Evolutionary conservation across 1,139 yeast genomes (phyloP), one percentile per base, ranked within the genome.

Genomic region (Magnusiomyces paraingens): DNA sequence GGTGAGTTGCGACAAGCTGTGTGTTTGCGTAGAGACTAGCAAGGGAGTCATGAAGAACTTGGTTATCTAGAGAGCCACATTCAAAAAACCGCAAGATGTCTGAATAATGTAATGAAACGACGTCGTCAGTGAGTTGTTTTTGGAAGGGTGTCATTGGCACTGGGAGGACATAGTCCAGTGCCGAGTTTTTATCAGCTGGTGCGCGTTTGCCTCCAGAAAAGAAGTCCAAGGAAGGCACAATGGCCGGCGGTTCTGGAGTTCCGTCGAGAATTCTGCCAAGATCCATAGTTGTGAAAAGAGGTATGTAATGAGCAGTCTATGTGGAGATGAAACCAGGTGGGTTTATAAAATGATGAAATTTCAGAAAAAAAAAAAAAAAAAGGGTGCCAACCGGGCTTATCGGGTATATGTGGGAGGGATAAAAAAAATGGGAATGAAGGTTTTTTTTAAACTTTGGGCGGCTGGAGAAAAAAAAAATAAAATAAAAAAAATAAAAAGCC

Each of bases 121-220:
- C 90, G 66, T 90, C 96, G 70, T 91, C 96, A n/a, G 93, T 87
- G 53, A 93, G 76, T 64, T 89, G 95, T 63, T 84, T 85, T 66
- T 93, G 98, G 61, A 88, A 86, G 58, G 86, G 90, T 57, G 87
- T 82, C 84, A 91, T 83, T 2, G 96, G 91, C 3, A 95, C 87
- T 0, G 95, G 89, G 45, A 91, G 73, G 67, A 82, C 79, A 67
- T 88, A 89, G 62, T 86, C 95, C 14, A 41, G 32, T 12, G 20
- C 41, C 26, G 35, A 21, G 43, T 32, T 38, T 11, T 15, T 32
- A 21, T 47, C 43, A 3, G 38, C 50, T 10, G 43, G 50, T 2
- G 20, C 35, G n/a, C 38, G 50, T n/a, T 38, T 12, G 20, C 58
- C 59, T 22, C 50, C 50, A 17, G 56, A 51, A 42, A 57, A 55